Evolutionary conservation across 495 filamentous ascomycete genomes (phyloP), one percentile per base, ranked within the genome.

Genomic region (Ascobolus immersus): DNA sequence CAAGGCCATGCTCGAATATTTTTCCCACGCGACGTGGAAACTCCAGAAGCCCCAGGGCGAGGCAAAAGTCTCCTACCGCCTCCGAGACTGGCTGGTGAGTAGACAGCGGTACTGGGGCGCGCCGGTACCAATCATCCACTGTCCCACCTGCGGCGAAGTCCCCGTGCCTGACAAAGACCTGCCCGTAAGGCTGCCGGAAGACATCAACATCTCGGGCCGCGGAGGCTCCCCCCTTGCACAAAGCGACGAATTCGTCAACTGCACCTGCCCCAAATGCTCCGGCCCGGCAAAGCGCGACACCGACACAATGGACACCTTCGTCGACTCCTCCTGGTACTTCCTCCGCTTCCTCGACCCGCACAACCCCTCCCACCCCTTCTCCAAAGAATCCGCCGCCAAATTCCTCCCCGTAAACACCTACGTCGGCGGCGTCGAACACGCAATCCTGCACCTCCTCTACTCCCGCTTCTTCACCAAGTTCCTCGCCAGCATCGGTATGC

Each of bases 301-400:
- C 2, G 80, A 91, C 46, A 91, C 80, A 0, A 89, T 91, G 80
- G 80, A 91, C 50, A 91, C 80, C 0, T 91, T 91, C 50, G 77
- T 91, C 23, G 80, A 90, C 51, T 84, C 77, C 0, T 84, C 77
- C 28, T 91, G 80, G 80, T 91, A 91, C 48, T 89, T 66, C 42
- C 65, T 82, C 57, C 66, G 79, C 0, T 90, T 76, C 45, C 49
- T 71, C 23, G 75, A 84, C 40, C 50, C 73, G 1, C 52, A 68
- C 2, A 81, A 84, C 43, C 14, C 9, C 5, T 9, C 18, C 21
- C 48, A 48, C 9, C 74, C 65, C 0, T 70, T 89, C 41, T 67
- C 62, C 0, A 49, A 67, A 24, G 52, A 61, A 7, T 49, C 55
- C 8, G 72, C 64, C 11, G 59, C 64, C 20, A 39, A 47, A 3